These are phyloP conservation scores for Colletotrichum musae DNA, from an alignment of 2,329 filamentous ascomycete species.

Conservation along the genomic window DNA sequence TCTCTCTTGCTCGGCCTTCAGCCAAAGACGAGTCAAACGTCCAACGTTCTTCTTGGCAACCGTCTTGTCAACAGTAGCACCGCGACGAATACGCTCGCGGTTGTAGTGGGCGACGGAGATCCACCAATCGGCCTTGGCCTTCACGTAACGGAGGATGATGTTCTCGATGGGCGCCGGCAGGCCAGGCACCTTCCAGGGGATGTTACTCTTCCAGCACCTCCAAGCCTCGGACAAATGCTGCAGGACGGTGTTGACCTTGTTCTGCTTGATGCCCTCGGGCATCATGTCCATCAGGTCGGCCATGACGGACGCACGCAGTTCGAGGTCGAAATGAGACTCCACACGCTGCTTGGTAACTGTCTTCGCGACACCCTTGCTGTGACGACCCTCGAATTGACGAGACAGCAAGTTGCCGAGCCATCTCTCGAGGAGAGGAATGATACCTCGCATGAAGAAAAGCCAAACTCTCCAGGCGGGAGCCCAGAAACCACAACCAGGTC, in stretches of 20 bases:
- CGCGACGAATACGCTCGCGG: slow-evolving; percentile 94
- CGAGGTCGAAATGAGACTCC: slow-evolving; percentile 97
- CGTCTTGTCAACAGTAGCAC: slow-evolving; percentile 98
- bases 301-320: slow-evolving; percentile 98
- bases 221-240: slow-evolving; percentile 98
- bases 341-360: slow-evolving; percentile 99
- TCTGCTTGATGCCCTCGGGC: slow-evolving; percentile 99
- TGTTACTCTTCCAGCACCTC: slow-evolving; percentile 99
- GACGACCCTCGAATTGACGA: slow-evolving; percentile 96
- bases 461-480: slow-evolving; percentile 98
- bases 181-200: slow-evolving; percentile 98
- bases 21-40: slow-evolving; percentile 92
- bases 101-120: slow-evolving; percentile 99
- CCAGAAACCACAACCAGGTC: slow-evolving; percentile 98
- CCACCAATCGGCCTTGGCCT: slow-evolving; percentile 99
- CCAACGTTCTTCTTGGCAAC: slow-evolving; percentile 99
- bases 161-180: slow-evolving; percentile 98
- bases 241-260: slow-evolving; percentile 97
- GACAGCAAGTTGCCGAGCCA: slow-evolving; percentile 98
- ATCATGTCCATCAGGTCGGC: slow-evolving; percentile 99
- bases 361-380: slow-evolving; percentile 99
- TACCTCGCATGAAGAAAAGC: slow-evolving; percentile 99
- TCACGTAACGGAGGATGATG: slow-evolving; percentile 98
- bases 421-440: slow-evolving; percentile 94
- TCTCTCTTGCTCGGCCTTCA: slow-evolving; percentile 97